Evolutionary conservation across 768 basidiomycete genomes (phyloP).

Genomic region (Serendipita sp.): DNA sequence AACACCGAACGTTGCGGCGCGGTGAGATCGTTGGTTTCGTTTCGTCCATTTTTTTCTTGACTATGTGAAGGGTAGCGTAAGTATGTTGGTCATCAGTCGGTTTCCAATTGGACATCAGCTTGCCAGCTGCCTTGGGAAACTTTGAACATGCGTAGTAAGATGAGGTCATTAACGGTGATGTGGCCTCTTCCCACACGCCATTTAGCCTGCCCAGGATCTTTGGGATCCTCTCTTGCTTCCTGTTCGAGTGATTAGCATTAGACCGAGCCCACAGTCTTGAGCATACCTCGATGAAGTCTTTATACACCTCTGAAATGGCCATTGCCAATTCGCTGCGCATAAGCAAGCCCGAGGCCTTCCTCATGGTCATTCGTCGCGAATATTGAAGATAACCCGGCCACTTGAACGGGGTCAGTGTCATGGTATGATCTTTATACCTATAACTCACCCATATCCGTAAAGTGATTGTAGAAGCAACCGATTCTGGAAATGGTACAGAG

Average conservation of each 20-base stretch:
- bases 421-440: neutral
- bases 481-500: neutral
- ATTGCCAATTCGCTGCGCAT: slow-evolving; percentile 1
- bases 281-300: slow-evolving; percentile 2
- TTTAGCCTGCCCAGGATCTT: neutral
- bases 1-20: neutral
- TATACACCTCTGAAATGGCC: slow-evolving; percentile 4
- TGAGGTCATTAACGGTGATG: slow-evolving; percentile 1
- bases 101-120: neutral
- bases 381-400: slow-evolving; percentile 5
- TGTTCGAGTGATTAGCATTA: neutral
- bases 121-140: slow-evolving; percentile 3
- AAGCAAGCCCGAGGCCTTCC: neutral
- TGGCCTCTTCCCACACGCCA: slow-evolving; percentile 4
- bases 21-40: neutral
- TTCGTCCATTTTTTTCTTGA: neutral
- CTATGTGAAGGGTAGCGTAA: neutral
- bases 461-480: slow-evolving; percentile 1
- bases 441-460: neutral
- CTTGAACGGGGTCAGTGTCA: neutral
- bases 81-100: neutral
- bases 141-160: slow-evolving; percentile 3
- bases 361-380: slow-evolving; percentile 3
- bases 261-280: neutral
- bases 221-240: slow-evolving; percentile 1